Evolutionary conservation across 1,284 basidiomycete species (phyloP), one percentile per base, ranked within the genome.

Genomic region (Inonotus hispidus): DNA sequence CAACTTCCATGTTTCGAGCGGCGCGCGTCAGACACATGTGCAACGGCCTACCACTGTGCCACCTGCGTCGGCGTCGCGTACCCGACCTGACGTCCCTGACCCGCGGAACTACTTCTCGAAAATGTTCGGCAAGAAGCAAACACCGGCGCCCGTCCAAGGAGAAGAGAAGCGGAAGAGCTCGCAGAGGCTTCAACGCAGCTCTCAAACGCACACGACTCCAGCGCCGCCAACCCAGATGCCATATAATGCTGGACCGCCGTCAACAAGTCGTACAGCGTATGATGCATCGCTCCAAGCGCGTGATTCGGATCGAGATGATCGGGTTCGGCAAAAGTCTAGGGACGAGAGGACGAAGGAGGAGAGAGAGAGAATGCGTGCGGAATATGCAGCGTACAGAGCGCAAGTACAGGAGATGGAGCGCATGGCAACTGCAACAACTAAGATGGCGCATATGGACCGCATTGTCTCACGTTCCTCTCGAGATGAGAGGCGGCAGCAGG

Each of bases 91-190:
- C 25, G 54, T 50, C 2, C 56, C 43, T 8, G 61, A 59, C 29
- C 46, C 53, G 25, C 54, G 58, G 16, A 37, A 47, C 47, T 61
- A 61, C 49, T 63, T 63, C 54, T 59, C 62, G 14, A 63, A 63
- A 37, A 63, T 63, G 62, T 63, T 63, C 35, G 41, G 62, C 23
- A 45, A 58, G 21, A 56, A 53, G 35, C 37, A 43, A n/a, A 32
- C 56, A 3, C 46, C 61, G 25, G 52, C 41, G 6, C 41, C 25
- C 10, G 35, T 41, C n/a, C 47, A 50, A 23, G 35, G 13, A 47
- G 61, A 62, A 49, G 61, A 62, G 39, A 62, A 55, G 53, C 57
- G 29, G 6, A 62, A 55, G 53, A 47, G 56, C 37, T 59, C 53
- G 23, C 41, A 47, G 8, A 59, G 37, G 25, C 49, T 53, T 27